Base-by-base conservation (phyloP, 2,329 filamentous ascomycete species). In the Xylariaceae sp. region DNA sequence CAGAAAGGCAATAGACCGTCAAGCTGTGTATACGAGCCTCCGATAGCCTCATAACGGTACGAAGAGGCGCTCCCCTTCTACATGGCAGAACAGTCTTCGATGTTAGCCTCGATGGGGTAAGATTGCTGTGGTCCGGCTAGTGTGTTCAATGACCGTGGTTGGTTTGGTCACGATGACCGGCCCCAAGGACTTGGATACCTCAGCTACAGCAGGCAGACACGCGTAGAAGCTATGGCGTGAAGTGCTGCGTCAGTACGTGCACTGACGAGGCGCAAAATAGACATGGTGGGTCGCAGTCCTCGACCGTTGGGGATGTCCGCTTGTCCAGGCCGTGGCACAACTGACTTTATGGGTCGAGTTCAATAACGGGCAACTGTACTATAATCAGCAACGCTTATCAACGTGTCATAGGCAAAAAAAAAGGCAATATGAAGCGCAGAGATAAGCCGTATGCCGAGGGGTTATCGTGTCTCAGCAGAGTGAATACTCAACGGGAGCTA, bases 231-330 rank as follows among this genome's bases (percentile, higher is more conserved):
- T 50, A 52, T 47, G 57, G 53, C 53, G 55, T 31, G 54, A 59
- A 44, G 45, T 47, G 38, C 38, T 38, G 49, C 47, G 44, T 48
- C 33, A 47, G 38, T 44, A 53, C 55, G 55, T 57, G 54, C 54
- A 65, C 63, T 58, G 58, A 61, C 51, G 56, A 57, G 51, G 60
- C 52, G 51, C 46, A 49, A 56, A 51, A 31, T 46, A 54, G 36
- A 50, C 22, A 57, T 34, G 53, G 64, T 64, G 62, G 63, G 60
- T 61, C 64, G 56, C 57, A 42, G 48, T 57, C 51, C 54, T 59
- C 53, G 59, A 50, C 64, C 64, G 64, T 67, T 68, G 65, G 65
- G 65, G 65, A 68, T 66, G 63, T 68, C 65, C 65, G 65, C 59
- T 45, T 55, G 58, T 49, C 53, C 48, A 59, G 58, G 54, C 58